A percentile compares a stretch with the other conserved stretches of the same genome.
phyloP scores from a whole-genome alignment of 164 flowering plant genomes.

The Taxillus chinensis region DNA sequence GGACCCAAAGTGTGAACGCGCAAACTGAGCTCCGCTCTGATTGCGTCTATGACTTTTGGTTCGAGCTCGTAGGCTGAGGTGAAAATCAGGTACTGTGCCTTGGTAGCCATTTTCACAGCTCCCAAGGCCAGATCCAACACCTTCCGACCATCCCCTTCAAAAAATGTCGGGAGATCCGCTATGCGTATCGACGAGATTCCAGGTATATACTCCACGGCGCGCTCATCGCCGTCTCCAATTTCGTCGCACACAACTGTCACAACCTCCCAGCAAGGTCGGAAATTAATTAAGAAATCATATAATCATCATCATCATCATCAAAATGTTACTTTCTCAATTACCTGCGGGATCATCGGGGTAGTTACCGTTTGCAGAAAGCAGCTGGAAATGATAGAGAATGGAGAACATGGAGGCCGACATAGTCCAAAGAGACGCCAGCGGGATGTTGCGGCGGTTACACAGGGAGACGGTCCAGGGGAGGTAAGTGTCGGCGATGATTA shows the following conservation, averaged over 20 bases:
- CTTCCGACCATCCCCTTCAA: slow-evolving; percentile 2
- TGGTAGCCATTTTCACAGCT: slow-evolving; percentile 1
- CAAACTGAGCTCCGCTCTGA: slow-evolving; percentile 14
- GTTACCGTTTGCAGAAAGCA: slow-evolving; percentile 10
- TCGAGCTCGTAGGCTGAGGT: slow-evolving; percentile 32
- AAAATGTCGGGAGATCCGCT: slow-evolving; percentile 20
- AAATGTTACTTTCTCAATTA: neutral
- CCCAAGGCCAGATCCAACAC: slow-evolving; percentile 6
- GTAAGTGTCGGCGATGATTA: slow-evolving; percentile 22
- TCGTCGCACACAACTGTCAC: slow-evolving; percentile 8
- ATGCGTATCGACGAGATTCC: slow-evolving; percentile 25
- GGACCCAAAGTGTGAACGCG: slow-evolving; percentile 35
- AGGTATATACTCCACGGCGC: slow-evolving; percentile 25
- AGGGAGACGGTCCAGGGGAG: slow-evolving; percentile 18
- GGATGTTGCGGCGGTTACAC: slow-evolving; percentile 25
- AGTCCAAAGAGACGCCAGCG: slow-evolving; percentile 28
- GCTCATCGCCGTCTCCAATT: slow-evolving; percentile 16
- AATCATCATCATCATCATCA: too few species aligned
- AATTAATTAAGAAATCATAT: too few species aligned
- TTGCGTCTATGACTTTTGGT: slow-evolving; percentile 13
- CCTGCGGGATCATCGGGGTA: slow-evolving; percentile 12
- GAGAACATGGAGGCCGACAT: slow-evolving; percentile 19
- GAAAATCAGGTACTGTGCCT: slow-evolving; percentile 29
- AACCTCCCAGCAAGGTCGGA: too few species aligned
- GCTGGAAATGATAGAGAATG: slow-evolving; percentile 12